These are phyloP conservation scores for Tetradesmus obliquus DNA, from an alignment of 139 green algal genomes.

Conservation along the genomic window DNA sequence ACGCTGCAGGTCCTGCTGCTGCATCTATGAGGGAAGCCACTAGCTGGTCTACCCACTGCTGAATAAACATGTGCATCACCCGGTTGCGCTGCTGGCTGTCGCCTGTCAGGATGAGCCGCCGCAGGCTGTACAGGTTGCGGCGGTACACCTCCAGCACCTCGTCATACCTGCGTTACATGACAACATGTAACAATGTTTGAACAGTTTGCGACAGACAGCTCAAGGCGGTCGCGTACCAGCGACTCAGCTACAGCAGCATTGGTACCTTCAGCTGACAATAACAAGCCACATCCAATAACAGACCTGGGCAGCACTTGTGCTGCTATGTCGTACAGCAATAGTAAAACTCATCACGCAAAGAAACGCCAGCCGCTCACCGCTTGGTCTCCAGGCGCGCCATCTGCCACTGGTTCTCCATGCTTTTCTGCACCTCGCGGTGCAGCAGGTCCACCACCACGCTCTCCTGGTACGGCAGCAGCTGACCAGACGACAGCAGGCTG, in stretches of 20 bases:
- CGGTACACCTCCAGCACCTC: conserved; percentile 70
- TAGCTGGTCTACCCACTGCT: conserved; percentile 62
- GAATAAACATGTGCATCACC: conserved; percentile 67
- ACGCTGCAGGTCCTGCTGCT: background rate
- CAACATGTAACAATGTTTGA: background rate
- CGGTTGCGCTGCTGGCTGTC: conserved; percentile 59
- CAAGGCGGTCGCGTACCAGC: too few species aligned
- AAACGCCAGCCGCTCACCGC: background rate
- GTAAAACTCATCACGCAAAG: too few species aligned
- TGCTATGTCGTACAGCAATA: too few species aligned
- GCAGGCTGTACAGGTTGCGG: conserved; percentile 63
- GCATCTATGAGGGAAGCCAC: conserved; percentile 55
- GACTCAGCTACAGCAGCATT: too few species aligned
- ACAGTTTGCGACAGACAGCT: too few species aligned
- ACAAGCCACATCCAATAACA: too few species aligned
- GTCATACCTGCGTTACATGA: conserved; percentile 58
- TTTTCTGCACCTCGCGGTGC: conserved; percentile 42
- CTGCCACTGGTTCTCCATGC: conserved; percentile 49
- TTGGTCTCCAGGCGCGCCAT: conserved; percentile 52
- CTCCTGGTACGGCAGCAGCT: conserved; percentile 48
- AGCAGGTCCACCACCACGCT: conserved; percentile 44
- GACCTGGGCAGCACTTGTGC: too few species aligned
- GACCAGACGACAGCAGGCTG: conserved; percentile 21
- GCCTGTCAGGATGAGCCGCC: conserved; percentile 62
- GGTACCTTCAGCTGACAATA: too few species aligned